phyloP scores from a whole-genome alignment of 2,329 filamentous ascomycete species.

The Colletotrichum cordylinicola region DNA sequence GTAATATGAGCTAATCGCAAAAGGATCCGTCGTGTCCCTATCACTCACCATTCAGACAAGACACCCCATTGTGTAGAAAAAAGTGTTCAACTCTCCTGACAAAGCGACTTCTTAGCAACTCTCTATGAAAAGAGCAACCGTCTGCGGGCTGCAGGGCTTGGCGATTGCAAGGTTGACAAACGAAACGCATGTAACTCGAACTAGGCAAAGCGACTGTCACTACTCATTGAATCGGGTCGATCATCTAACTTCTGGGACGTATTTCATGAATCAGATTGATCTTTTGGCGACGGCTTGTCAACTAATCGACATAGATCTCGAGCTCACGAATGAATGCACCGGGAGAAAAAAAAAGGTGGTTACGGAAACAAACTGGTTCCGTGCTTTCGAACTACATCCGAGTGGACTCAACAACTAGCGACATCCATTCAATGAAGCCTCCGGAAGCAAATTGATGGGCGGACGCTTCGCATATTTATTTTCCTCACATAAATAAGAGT shows the following conservation, averaged over 20 bases:
- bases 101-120: no score
- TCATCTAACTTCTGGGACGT: not conserved
- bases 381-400: not conserved
- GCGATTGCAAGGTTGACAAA: not conserved
- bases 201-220: not conserved
- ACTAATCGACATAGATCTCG: not conserved
- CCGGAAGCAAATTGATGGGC: not conserved
- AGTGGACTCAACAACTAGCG: not conserved
- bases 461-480: not conserved
- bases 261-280: not conserved
- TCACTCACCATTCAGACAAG: not conserved
- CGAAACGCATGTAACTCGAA: no score
- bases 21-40: not conserved
- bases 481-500: not conserved
- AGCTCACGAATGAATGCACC: not conserved
- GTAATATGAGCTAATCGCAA: not conserved
- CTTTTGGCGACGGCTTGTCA: not conserved
- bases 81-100: not conserved
- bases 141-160: not conserved
- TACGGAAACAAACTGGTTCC: not conserved
- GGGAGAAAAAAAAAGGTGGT: not conserved
- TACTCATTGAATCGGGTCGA: not conserved
- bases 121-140: not conserved
- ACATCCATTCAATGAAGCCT: not conserved
- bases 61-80: not conserved